Evolutionary conservation across 176 grass and related monocot genomes (phyloP).

Genomic region (Hsuehochloa calcarea): DNA sequence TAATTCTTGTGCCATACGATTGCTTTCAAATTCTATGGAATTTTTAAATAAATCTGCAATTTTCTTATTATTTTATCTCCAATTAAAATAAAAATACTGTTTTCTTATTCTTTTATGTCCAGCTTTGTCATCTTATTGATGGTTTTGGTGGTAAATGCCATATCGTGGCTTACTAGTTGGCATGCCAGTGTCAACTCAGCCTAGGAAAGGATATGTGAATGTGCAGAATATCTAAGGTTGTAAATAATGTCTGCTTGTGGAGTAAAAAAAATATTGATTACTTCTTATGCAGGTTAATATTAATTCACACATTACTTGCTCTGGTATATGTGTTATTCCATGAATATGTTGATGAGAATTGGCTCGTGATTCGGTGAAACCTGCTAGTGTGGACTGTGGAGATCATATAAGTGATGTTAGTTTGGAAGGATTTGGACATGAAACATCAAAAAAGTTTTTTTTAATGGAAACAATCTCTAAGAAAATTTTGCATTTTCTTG

Average conservation of each 20-base stretch:
- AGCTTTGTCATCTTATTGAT: constrained; percentile 15
- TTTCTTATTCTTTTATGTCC: not conserved
- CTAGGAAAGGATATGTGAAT: too few species aligned
- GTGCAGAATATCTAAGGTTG: not conserved
- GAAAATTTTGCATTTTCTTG: not conserved
- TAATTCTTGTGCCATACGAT: too few species aligned
- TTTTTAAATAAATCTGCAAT: not conserved
- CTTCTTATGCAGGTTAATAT: not conserved
- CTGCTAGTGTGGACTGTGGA: not conserved
- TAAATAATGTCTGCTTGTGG: not conserved
- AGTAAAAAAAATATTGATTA: not conserved
- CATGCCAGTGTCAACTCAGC: not conserved
- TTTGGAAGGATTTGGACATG: not conserved
- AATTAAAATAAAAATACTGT: not conserved
- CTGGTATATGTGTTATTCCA: not conserved
- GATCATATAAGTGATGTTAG: not conserved
- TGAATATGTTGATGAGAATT: not conserved
- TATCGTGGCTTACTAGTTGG: not conserved
- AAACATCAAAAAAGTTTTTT: not conserved
- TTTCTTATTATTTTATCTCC: not conserved
- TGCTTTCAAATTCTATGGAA: too few species aligned
- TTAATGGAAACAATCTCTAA: not conserved
- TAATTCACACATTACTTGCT: not conserved
- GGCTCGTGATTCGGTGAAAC: not conserved
- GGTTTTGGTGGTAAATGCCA: not conserved